phyloP scores from a whole-genome alignment of 148 eudicot genomes.

The Cornus controversa region DNA sequence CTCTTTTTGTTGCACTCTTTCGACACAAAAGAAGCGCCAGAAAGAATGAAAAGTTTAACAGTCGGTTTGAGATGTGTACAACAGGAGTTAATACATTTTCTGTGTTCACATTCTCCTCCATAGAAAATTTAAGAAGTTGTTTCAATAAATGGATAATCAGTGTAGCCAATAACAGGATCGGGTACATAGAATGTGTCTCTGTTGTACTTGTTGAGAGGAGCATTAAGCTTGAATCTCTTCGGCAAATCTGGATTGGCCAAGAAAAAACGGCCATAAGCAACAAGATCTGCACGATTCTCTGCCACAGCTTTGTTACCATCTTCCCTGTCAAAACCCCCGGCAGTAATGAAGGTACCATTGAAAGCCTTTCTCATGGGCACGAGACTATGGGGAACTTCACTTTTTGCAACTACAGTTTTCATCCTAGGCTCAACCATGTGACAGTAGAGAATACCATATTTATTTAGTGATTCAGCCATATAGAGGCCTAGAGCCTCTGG shows the following conservation, averaged over 20 bases:
- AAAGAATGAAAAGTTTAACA: too few relatives aligned
- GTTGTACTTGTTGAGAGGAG: conserved; percentile 45
- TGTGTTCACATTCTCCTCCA: neutral
- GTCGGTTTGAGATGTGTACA: neutral
- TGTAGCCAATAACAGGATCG: conserved; percentile 56
- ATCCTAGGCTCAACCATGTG: conserved; percentile 48
- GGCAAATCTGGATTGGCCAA: conserved; percentile 51
- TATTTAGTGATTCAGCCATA: conserved; percentile 35
- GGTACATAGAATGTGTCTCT: conserved; percentile 41
- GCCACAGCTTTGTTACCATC: conserved; percentile 39
- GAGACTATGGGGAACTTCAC: conserved; percentile 20
- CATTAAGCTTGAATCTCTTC: conserved; percentile 38
- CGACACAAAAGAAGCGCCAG: too few relatives aligned
- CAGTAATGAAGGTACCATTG: conserved; percentile 39
- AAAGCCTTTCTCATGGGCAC: conserved; percentile 42
- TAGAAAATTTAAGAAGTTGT: neutral
- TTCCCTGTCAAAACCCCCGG: conserved; percentile 40
- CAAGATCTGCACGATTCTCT: conserved; percentile 32
- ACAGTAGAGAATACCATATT: conserved; percentile 26
- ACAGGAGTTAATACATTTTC: too few relatives aligned
- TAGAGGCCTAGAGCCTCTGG: conserved; percentile 39
- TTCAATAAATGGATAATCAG: conserved; percentile 54
- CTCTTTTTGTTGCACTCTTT: too few relatives aligned
- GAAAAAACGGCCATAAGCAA: conserved; percentile 44
- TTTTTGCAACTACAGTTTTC: conserved; percentile 23